These are phyloP conservation scores for Penicillium ochrochloron DNA, from an alignment of 495 filamentous ascomycete species.

Conservation along the genomic window DNA sequence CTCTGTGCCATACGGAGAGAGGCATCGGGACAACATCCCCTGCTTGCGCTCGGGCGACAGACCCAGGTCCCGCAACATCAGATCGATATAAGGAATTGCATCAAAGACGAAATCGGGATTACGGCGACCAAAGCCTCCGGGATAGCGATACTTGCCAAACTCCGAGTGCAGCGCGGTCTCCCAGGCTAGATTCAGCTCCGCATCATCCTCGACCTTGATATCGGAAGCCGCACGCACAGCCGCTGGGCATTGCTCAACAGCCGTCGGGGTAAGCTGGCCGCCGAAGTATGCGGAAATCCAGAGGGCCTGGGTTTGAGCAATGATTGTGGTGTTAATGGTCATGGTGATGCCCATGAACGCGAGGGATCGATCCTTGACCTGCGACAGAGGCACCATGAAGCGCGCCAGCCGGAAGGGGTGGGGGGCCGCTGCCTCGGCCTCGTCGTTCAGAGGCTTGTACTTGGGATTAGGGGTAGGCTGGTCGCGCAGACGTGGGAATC, in stretches of 20 bases:
- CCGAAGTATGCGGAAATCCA: constrained; percentile 73
- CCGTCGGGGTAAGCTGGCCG: constrained; percentile 43
- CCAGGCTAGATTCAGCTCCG: constrained; percentile 43
- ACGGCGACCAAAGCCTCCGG: constrained; percentile 63
- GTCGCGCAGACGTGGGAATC: constrained; percentile 65
- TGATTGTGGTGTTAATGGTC: constrained; percentile 64
- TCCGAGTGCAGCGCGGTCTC: constrained; percentile 68
- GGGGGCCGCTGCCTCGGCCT: constrained; percentile 37
- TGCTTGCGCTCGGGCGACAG: constrained; percentile 49
- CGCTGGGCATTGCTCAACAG: constrained; percentile 29
- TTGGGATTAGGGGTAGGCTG: constrained; percentile 41
- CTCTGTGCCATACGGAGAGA: constrained; percentile 59
- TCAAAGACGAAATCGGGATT: constrained; percentile 79
- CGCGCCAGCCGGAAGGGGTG: constrained; percentile 62
- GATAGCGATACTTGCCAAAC: constrained; percentile 72
- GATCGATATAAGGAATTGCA: constrained; percentile 75
- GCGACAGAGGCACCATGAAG: constrained; percentile 71
- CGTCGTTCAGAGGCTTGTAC: constrained; percentile 34
- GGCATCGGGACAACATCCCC: constrained; percentile 51
- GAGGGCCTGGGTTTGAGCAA: constrained; percentile 70
- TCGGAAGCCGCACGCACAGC: constrained; percentile 21
- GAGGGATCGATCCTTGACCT: constrained; percentile 60
- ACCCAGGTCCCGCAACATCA: constrained; percentile 70
- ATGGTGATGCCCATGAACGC: constrained; percentile 69
- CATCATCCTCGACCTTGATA: constrained; percentile 25